phyloP scores from a whole-genome alignment of 2,329 filamentous ascomycete genomes.

The Epichloe scottii region DNA sequence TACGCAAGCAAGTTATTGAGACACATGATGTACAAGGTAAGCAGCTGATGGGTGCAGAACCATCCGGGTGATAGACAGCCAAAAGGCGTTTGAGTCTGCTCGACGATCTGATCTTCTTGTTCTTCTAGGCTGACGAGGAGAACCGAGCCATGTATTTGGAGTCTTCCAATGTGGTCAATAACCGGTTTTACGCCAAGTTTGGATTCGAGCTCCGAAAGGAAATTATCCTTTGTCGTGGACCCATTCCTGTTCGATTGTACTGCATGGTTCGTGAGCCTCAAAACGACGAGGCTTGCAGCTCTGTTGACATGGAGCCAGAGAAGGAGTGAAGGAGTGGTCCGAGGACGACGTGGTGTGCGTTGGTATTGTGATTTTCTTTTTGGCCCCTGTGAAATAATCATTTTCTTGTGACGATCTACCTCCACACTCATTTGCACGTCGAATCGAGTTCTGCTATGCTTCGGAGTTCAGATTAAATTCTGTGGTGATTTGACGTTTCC shows the following conservation, averaged over 20 bases:
- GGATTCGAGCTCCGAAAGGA: slow-evolving; percentile 56
- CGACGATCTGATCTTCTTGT: slow-evolving; percentile 17
- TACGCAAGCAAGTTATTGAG: slow-evolving; percentile 60
- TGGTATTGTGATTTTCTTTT: not conserved
- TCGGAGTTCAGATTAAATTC: not conserved
- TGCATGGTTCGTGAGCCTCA: slow-evolving; percentile 73
- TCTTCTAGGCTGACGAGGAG: slow-evolving; percentile 50
- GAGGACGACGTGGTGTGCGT: not conserved
- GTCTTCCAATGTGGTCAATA: slow-evolving; percentile 57
- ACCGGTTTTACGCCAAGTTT: slow-evolving; percentile 60
- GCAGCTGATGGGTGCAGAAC: not conserved
- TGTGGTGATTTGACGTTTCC: not conserved
- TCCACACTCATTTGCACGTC: not conserved
- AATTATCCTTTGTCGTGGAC: slow-evolving; percentile 47
- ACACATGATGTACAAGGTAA: slow-evolving; percentile 51
- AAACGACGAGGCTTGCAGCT: slow-evolving; percentile 12
- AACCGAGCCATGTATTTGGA: slow-evolving; percentile 64
- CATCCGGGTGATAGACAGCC: no score
- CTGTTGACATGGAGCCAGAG: not conserved
- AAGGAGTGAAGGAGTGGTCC: not conserved
- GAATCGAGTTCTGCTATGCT: not conserved
- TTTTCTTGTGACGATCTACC: not conserved
- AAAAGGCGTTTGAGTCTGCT: no score
- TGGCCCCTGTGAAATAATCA: no score
- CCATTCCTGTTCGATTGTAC: slow-evolving; percentile 51